Percentiles rank a stretch among this genome's conserved stretches.
Conservation (phyloP, 495 filamentous ascomycete genomes). For the Penicillium ochrochloron region DNA sequence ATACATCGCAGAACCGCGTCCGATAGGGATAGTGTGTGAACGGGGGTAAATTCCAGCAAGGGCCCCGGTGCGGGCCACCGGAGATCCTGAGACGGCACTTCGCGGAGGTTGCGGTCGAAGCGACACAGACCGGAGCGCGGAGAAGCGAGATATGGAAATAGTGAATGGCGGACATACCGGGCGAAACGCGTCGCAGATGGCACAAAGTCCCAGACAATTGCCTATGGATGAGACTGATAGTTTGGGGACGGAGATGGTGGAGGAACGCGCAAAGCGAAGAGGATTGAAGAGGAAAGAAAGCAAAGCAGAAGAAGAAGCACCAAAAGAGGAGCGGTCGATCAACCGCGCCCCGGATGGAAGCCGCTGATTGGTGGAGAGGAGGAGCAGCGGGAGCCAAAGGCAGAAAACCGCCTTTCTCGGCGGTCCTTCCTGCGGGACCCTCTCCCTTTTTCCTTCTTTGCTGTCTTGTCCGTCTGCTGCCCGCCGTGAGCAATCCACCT, state of each 20-base stretch:
- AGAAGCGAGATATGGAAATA: conserved; percentile 9
- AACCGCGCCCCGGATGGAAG: conserved; percentile 35
- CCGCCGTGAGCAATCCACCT: conserved; percentile 13
- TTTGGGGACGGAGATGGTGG: conserved; percentile 11
- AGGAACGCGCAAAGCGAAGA: conserved; percentile 25
- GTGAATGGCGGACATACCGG: conserved; percentile 26
- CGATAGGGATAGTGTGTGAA: background rate
- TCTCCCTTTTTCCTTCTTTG: conserved; percentile 21
- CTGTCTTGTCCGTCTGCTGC: conserved; percentile 3
- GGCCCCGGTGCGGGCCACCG: background rate
- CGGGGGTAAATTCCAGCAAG: background rate
- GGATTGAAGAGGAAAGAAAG: conserved; percentile 35
- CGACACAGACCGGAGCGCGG: conserved; percentile 11
- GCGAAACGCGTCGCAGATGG: conserved; percentile 29
- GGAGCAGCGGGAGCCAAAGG: conserved; percentile 46
- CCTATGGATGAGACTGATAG: background rate
- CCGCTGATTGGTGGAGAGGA: conserved; percentile 51
- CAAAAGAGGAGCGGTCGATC: conserved; percentile 48
- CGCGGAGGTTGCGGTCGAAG: conserved; percentile 13
- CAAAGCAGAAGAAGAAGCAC: conserved; percentile 34
- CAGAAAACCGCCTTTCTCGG: conserved; percentile 25
- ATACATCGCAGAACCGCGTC: background rate
- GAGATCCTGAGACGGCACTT: conserved; percentile 2
- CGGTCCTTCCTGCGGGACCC: conserved; percentile 14
- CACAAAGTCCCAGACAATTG: conserved; percentile 9